phyloP scores from a whole-genome alignment of 2,329 filamentous ascomycete genomes.

The Ascosphaera apis region DNA sequence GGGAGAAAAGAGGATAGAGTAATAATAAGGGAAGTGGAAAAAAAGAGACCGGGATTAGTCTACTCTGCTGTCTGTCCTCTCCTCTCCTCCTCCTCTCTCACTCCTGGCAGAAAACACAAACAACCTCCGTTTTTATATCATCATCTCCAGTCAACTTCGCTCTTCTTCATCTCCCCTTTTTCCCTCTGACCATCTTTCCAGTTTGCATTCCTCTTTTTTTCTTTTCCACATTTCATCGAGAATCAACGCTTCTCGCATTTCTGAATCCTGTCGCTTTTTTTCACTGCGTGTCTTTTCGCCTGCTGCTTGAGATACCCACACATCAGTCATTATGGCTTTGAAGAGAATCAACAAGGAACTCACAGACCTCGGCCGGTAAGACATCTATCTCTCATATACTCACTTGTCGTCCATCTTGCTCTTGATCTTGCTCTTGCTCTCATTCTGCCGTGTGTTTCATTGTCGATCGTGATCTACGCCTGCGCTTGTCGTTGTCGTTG shows the following conservation, averaged over 20 bases:
- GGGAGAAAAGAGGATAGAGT: too few species aligned
- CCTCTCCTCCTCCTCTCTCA: constrained; percentile 4
- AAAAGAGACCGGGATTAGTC: too few species aligned
- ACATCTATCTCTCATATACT: constrained; percentile 5
- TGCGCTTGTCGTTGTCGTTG: constrained; percentile 9
- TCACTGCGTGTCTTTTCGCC: constrained; percentile 1
- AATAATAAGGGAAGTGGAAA: too few species aligned
- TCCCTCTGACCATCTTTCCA: neutral
- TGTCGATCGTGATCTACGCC: constrained; percentile 6
- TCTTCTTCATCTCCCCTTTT: neutral
- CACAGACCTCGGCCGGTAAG: constrained; percentile 28
- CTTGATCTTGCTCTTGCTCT: constrained; percentile 1
- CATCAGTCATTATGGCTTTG: constrained; percentile 21
- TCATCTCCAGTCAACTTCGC: constrained; percentile 1
- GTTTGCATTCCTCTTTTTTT: neutral
- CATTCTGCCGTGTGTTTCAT: constrained; percentile 7
- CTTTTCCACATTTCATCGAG: neutral
- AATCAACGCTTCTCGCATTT: constrained; percentile 4
- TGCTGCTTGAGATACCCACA: constrained; percentile 2
- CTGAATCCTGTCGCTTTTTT: constrained; percentile 1
- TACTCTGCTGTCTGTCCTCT: constrained; percentile 3
- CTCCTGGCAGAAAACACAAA: constrained; percentile 1
- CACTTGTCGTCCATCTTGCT: constrained; percentile 2
- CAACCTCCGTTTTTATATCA: neutral
- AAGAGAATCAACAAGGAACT: constrained; percentile 32